phyloP scores from a whole-genome alignment of 345 rosid genomes.

The Pistacia vera region DNA sequence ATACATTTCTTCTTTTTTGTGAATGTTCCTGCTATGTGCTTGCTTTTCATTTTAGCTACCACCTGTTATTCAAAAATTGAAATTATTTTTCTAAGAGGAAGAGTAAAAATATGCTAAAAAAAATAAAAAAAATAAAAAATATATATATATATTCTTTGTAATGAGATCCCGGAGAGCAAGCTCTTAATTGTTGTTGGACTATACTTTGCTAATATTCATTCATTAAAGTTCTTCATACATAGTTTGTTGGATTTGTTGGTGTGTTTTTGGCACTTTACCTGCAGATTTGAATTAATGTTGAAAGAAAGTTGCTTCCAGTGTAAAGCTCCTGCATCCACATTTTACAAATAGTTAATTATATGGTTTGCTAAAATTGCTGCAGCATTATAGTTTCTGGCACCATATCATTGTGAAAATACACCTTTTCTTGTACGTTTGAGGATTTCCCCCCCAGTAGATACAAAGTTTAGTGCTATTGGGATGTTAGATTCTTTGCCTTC shows the following conservation, averaged over 20 bases:
- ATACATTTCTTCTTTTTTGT: conserved; percentile 86
- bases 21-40: conserved; percentile 87
- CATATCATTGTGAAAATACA: conserved; percentile 21
- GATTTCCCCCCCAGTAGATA: conserved; percentile 78
- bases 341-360: conserved; percentile 11
- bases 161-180: neutral
- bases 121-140: neutral
- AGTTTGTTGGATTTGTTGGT: neutral
- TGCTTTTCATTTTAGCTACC: conserved; percentile 85
- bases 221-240: neutral
- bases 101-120: neutral
- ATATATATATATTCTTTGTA: neutral
- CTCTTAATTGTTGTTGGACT: neutral
- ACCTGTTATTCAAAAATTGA: conserved; percentile 45
- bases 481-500: conserved; percentile 47
- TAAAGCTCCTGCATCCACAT: conserved; percentile 68
- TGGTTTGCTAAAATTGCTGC: neutral
- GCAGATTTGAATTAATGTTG: conserved; percentile 71
- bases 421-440: conserved; percentile 97
- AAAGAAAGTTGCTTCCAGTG: conserved; percentile 95
- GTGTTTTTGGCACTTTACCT: conserved; percentile 42
- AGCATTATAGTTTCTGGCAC: neutral
- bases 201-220: neutral
- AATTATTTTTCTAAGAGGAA: conserved; percentile 2
- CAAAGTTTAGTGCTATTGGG: conserved; percentile 62